Conservation (phyloP, 257 asterid genomes). For the Solanum rostratum region DNA sequence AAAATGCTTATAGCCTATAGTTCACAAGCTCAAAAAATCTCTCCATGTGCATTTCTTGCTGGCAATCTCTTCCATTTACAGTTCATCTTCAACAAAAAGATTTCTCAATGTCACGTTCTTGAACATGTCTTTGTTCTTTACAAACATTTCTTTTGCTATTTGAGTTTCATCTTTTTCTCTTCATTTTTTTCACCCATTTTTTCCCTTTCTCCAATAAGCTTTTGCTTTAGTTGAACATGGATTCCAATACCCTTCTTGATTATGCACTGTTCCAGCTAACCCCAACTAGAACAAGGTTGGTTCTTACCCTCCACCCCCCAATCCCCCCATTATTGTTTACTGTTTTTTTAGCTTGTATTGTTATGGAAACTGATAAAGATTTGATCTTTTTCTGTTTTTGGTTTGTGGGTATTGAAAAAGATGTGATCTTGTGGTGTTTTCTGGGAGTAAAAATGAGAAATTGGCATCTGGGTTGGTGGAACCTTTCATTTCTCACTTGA, state of each 20-base stretch:
- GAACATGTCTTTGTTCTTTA: background rate
- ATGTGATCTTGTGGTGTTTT: slow-evolving; percentile 79
- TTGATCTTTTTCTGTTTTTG: background rate
- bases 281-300: slow-evolving; percentile 80
- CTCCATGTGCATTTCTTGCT: slow-evolving; percentile 58
- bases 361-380: slow-evolving; percentile 3
- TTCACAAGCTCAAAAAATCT: background rate
- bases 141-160: background rate
- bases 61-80: slow-evolving; percentile 50
- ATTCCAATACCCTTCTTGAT: slow-evolving; percentile 50
- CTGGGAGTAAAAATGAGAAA: slow-evolving; percentile 65
- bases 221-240: slow-evolving; percentile 23
- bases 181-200: background rate
- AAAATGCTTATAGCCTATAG: background rate
- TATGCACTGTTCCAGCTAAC: slow-evolving; percentile 78
- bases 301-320: background rate
- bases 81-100: slow-evolving; percentile 8
- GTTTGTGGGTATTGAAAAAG: slow-evolving; percentile 27
- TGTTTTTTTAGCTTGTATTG: background rate
- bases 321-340: background rate
- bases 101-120: slow-evolving; percentile 31
- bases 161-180: background rate
- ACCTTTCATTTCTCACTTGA: slow-evolving; percentile 71
- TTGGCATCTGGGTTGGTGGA: slow-evolving; percentile 86
- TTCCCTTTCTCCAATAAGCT: background rate